phyloP scores from a whole-genome alignment of 139 green algal genomes.

The Pseudopediastrum boryanum region DNA sequence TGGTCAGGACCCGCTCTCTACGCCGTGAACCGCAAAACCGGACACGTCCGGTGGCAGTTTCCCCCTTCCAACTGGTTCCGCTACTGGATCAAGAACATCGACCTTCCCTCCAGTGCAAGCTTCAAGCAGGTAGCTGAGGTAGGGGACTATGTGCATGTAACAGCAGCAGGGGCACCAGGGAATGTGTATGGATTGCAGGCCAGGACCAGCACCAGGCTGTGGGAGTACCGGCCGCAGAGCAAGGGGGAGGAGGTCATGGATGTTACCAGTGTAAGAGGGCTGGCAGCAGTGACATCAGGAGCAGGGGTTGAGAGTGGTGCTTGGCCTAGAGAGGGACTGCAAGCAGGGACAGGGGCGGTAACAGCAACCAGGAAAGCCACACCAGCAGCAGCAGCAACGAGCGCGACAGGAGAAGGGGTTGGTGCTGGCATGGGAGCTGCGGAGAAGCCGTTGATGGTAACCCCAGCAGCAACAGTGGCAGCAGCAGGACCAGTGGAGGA shows the following conservation, averaged over 20 bases:
- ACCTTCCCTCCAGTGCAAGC: slow-evolving; percentile 18
- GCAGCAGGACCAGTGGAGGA: background rate
- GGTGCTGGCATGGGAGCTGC: too few species aligned
- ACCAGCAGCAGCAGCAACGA: too few species aligned
- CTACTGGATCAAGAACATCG: slow-evolving; percentile 36
- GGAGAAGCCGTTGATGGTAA: background rate
- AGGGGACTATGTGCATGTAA: slow-evolving; percentile 12
- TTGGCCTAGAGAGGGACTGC: too few species aligned
- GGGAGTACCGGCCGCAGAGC: slow-evolving; percentile 10
- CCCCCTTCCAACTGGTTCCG: slow-evolving; percentile 33
- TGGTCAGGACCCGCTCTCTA: slow-evolving; percentile 35
- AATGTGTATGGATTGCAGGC: slow-evolving; percentile 17
- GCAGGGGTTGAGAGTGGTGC: too few species aligned
- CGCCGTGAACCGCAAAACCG: slow-evolving; percentile 5
- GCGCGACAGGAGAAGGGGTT: too few species aligned
- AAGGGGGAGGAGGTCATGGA: background rate
- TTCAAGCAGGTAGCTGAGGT: slow-evolving; percentile 14
- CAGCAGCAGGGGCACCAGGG: slow-evolving; percentile 13
- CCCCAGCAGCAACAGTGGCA: background rate
- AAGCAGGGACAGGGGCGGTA: too few species aligned
- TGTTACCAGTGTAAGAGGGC: too few species aligned
- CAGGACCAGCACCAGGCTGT: slow-evolving; percentile 18
- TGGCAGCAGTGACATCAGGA: too few species aligned
- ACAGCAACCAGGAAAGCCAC: background rate
- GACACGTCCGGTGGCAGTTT: slow-evolving; percentile 41